Evolutionary conservation across 1,139 yeast species (phyloP).

Genomic region (Saccharomycopsis hybrid): DNA sequence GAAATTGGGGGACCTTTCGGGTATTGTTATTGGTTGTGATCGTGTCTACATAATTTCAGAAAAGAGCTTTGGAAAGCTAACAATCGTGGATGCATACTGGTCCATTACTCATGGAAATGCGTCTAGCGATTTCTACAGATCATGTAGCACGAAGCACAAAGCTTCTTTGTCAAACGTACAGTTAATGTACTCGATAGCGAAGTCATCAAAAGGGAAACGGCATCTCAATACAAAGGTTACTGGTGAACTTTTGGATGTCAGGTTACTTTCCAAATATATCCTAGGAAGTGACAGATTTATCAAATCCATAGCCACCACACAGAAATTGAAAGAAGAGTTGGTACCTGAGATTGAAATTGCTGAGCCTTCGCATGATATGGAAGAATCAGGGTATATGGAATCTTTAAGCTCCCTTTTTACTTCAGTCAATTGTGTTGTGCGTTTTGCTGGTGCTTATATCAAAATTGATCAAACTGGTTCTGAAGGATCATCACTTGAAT

Average conservation of each 20-base stretch:
- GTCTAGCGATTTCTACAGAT: constrained; percentile 28
- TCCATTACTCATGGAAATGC: constrained; percentile 45
- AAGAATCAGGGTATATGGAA: constrained; percentile 18
- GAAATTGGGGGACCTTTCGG: constrained; percentile 37
- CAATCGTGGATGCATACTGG: constrained; percentile 56
- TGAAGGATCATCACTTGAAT: constrained; percentile 41
- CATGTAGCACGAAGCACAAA: constrained; percentile 45
- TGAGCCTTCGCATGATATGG: not conserved
- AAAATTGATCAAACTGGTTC: constrained; percentile 39
- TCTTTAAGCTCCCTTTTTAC: constrained; percentile 25
- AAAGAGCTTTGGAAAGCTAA: constrained; percentile 55
- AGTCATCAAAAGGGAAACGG: constrained; percentile 28
- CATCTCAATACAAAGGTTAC: constrained; percentile 41
- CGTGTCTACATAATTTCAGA: constrained; percentile 58
- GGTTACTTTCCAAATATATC: constrained; percentile 48
- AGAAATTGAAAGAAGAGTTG: constrained; percentile 29
- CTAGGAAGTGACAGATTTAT: constrained; percentile 41
- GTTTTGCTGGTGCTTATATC: constrained; percentile 66
- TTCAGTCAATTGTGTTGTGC: constrained; percentile 45
- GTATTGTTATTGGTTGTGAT: constrained; percentile 73
- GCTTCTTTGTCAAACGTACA: constrained; percentile 67
- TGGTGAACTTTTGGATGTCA: constrained; percentile 66
- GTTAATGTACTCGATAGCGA: constrained; percentile 43
- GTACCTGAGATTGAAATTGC: constrained; percentile 9
- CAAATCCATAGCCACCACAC: constrained; percentile 40